Conservation (phyloP, 306 rosid species). For the Vigna hirtella region DNA sequence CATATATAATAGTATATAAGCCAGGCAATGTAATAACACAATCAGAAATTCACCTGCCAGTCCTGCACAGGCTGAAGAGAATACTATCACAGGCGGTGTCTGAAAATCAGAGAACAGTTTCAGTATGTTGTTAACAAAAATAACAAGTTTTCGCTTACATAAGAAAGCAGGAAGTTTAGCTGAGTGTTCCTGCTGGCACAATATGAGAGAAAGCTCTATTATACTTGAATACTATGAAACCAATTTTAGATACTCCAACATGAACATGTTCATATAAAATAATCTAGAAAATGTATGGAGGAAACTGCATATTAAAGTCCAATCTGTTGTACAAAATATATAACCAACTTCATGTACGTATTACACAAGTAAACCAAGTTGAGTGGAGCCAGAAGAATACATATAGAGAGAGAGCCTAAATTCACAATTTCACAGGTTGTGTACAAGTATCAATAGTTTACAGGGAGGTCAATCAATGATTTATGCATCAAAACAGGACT, state of each 20-base stretch:
- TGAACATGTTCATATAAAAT: background rate
- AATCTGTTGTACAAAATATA: background rate
- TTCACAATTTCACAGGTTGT: background rate
- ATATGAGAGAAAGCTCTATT: slow-evolving; percentile 18
- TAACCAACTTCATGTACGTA: slow-evolving; percentile 12
- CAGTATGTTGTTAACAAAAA: background rate
- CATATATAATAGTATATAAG: background rate
- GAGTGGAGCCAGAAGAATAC: slow-evolving; percentile 8
- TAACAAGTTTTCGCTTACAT: slow-evolving; percentile 21
- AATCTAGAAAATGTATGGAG: background rate
- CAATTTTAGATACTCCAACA: slow-evolving; percentile 23
- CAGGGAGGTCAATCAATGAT: background rate
- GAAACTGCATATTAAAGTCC: background rate
- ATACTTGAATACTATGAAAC: slow-evolving; percentile 27
- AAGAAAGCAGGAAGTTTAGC: slow-evolving; percentile 12
- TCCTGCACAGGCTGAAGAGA: slow-evolving; percentile 95
- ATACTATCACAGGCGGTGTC: slow-evolving; percentile 94
- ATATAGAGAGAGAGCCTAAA: background rate
- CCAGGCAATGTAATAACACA: slow-evolving; percentile 18
- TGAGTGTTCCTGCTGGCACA: slow-evolving; percentile 12
- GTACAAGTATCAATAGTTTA: background rate
- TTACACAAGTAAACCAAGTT: slow-evolving; percentile 13
- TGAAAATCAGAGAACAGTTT: slow-evolving; percentile 51
- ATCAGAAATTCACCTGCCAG: slow-evolving; percentile 65
- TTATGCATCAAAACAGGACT: too few relatives aligned